Evolutionary conservation across 179 eudicot genomes (phyloP), one percentile per base, ranked within the genome.

Genomic region (Pouteria campechiana): DNA sequence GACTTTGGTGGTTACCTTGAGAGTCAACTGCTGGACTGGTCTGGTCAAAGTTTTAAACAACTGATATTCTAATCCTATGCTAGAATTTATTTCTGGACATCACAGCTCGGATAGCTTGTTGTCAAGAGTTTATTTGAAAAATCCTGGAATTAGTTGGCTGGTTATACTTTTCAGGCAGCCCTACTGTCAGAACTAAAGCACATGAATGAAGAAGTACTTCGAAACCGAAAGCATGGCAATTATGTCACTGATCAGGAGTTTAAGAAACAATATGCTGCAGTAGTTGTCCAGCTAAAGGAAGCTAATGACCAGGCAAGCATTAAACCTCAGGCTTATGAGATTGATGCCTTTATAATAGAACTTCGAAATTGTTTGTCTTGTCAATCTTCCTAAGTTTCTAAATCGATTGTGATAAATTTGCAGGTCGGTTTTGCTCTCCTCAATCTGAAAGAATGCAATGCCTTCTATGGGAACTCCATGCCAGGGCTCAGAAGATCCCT

Each of bases 241-340:
- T 31, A 32, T 50, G 59, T 76, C 41, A 74, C 72, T 67, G 71
- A 69, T 45, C 63, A 83, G 15, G 98, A 79, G 39, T 90, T 90
- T 50, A 87, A 79, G 70, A 82, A 90, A 70, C 87, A 90, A 60
- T 87, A 82, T 69, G 96, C 98, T 34, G 94, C 94, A 25, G 78
- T 87, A 40, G 69, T 90, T 32, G 73, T 79, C 53, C 94, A 90
- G 64, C 42, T 90, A 36, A 72, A 76, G 54, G 88, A 77, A 56
- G 78, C 68, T 37, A 79, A 77, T 69, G 88, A 87, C 42, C 94
- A 83, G 94, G 98, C 52, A 66, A 47, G 63, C 46, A 18, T 17
- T 33, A n/a, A n/a, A n/a, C n/a, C n/a, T n/a, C n/a, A n/a, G n/a
- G n/a, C n/a, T n/a, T n/a, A n/a, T n/a, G n/a, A n/a, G n/a, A n/a